A percentile compares a stretch with the other conserved stretches of the same genome.
phyloP scores from a whole-genome alignment of 768 basidiomycete species.

The Pulveroboletus sp. region DNA sequence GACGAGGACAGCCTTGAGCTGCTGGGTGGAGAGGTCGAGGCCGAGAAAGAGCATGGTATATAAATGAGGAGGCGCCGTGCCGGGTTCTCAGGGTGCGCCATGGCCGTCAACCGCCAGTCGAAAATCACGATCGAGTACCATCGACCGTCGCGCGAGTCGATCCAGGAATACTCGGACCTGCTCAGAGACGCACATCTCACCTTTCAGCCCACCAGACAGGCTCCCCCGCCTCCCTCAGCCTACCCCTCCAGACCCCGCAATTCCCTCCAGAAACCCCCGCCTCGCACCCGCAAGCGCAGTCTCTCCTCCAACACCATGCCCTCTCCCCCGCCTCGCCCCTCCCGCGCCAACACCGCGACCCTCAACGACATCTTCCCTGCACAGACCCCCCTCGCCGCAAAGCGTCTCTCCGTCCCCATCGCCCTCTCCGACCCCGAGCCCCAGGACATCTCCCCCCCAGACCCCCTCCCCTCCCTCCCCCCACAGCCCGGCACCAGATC shows the following conservation, averaged over 20 bases:
- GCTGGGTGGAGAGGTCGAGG: conserved; percentile 5
- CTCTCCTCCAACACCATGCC: conserved; percentile 43
- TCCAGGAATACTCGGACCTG: conserved; percentile 74
- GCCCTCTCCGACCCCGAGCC: conserved; percentile 33
- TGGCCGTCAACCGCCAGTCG: conserved; percentile 43
- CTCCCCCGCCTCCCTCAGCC: conserved; percentile 39
- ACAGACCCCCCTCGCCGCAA: conserved; percentile 38
- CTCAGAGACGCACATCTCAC: conserved; percentile 53
- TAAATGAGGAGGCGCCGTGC: too few relatives aligned
- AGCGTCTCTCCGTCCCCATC: conserved; percentile 50
- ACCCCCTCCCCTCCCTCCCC: conserved; percentile 21
- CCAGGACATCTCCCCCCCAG: conserved; percentile 24
- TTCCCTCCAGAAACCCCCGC: conserved; percentile 61
- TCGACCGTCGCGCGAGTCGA: conserved; percentile 67
- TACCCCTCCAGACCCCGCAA: conserved; percentile 40
- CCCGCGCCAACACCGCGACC: conserved; percentile 79
- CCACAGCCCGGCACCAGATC: conserved; percentile 33
- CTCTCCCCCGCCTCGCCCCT: conserved; percentile 72
- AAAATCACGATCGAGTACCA: conserved; percentile 76
- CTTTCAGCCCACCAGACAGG: conserved; percentile 41
- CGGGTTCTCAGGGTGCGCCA: background rate
- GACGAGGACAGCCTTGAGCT: conserved; percentile 1
- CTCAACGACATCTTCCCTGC: conserved; percentile 68
- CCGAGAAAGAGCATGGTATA: background rate
- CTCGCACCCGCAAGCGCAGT: conserved; percentile 51